Percentiles rank a stretch among this genome's conserved stretches.
phyloP scores from a whole-genome alignment of 2,329 filamentous ascomycete genomes.

The Ilyonectria mors-panacis region DNA sequence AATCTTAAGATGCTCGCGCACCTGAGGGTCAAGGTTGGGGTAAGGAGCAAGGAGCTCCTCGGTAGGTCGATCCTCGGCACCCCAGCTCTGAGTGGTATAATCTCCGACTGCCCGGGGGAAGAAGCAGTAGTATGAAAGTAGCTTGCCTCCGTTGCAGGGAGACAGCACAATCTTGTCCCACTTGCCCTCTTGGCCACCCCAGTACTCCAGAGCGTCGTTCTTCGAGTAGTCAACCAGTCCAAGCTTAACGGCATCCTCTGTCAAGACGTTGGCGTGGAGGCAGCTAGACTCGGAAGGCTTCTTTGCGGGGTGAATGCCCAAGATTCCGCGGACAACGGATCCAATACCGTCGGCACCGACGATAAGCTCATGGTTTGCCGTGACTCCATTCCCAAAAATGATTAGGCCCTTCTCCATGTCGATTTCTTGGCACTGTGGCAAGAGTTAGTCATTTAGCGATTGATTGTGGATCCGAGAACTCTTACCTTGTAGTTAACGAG shows the following conservation, averaged over 20 bases:
- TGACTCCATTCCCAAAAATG: conserved; percentile 67
- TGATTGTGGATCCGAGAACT: not conserved
- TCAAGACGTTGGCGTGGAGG: conserved; percentile 75
- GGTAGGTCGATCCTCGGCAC: conserved; percentile 63
- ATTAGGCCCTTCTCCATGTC: conserved; percentile 66
- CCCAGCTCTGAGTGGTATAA: conserved; percentile 74
- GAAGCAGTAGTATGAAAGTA: conserved; percentile 80
- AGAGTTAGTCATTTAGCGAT: not conserved
- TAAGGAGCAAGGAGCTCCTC: conserved; percentile 74
- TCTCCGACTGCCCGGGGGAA: conserved; percentile 66
- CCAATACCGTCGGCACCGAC: conserved; percentile 78
- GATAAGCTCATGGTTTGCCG: conserved; percentile 70
- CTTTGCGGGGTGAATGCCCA: conserved; percentile 75
- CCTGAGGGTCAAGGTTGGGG: conserved; percentile 71
- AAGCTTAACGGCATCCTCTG: conserved; percentile 70
- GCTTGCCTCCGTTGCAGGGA: conserved; percentile 75
- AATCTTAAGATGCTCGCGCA: conserved; percentile 70
- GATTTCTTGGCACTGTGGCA: conserved; percentile 61
- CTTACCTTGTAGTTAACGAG: conserved; percentile 69
- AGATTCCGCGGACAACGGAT: conserved; percentile 72
- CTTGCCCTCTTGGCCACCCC: conserved; percentile 75
- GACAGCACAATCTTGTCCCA: conserved; percentile 81
- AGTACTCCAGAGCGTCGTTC: conserved; percentile 76
- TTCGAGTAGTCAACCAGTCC: conserved; percentile 75
- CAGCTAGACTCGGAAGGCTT: conserved; percentile 73